Percentiles rank a stretch among this genome's conserved stretches.
Conservation (phyloP, 176 grass and related monocot genomes). For the Cenchrus fungigraminus region DNA sequence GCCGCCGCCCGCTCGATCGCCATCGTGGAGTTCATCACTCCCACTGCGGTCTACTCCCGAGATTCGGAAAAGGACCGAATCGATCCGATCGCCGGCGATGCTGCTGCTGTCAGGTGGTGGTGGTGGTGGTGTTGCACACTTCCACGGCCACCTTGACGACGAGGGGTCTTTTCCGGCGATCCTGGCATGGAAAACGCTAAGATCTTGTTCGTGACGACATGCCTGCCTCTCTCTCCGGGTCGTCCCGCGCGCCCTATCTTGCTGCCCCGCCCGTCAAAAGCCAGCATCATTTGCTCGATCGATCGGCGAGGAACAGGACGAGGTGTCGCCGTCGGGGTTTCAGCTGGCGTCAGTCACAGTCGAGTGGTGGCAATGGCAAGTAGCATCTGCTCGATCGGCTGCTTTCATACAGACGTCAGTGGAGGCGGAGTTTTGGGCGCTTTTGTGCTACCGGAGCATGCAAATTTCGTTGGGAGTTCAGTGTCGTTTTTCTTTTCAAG, state of each 20-base stretch:
- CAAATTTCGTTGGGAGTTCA: background rate
- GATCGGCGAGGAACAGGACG: constrained; percentile 2
- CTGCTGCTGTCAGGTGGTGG: background rate
- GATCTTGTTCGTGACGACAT: constrained; percentile 37
- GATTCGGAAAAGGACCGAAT: background rate
- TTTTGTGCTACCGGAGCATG: background rate
- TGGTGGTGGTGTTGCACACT: background rate
- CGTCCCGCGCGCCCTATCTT: background rate
- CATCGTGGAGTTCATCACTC: background rate
- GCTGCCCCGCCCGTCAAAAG: constrained; percentile 44
- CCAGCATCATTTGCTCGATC: constrained; percentile 44
- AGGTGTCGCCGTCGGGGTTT: constrained; percentile 4
- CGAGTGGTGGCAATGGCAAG: background rate
- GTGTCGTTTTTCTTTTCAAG: background rate
- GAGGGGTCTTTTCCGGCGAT: constrained; percentile 41
- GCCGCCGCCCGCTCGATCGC: background rate
- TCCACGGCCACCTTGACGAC: constrained; percentile 8
- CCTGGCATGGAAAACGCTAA: constrained; percentile 43
- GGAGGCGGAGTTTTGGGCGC: background rate
- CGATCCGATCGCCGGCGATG: background rate
- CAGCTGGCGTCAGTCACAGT: background rate
- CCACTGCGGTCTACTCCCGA: background rate
- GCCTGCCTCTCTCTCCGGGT: background rate
- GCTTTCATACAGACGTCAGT: background rate
- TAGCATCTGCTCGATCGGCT: background rate